Evolutionary conservation across 225 moss, liverwort and hornwort genomes (phyloP), one percentile per base, ranked within the genome.

Genomic region (Anthoceros angustus): DNA sequence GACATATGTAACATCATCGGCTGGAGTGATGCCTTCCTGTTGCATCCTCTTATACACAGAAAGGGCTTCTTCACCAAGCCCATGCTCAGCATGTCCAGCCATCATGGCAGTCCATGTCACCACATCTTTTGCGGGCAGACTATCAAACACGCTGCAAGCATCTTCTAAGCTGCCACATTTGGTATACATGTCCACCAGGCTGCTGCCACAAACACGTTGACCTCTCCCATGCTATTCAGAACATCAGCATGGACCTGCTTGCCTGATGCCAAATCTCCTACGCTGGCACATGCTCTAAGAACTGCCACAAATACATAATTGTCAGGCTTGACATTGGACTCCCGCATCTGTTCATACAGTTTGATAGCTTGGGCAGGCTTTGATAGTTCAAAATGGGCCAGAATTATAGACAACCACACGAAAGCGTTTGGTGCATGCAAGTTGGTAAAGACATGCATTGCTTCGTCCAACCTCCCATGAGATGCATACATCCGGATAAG

Each of bases 181-280:
- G 16, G 55, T 23, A 55, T 55, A 55, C 55, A 55, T 55, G 55
- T 55, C 55, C 55, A 55, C 55, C 55, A 55, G 55, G 55, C 55
- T 18, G 55, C 55, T 55, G n/a, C 55, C 18, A 55, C 23, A 15
- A 55, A 55, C 55, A 55, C n/a, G 18, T 55, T 55, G 14, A 8
- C n/a, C 14, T 55, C 10, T 18, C 18, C 23, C 6, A 18, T 23
- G 14, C 55, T 20, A 7, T 55, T 23, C 55, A 55, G 23, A 18
- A 55, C 18, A 55, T 55, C 55, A 55, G n/a, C 14, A 55, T 55
- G 55, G n/a, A 55, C 55, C 23, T 55, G 55, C 55, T 23, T 55
- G 55, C 55, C 55, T 7, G n/a, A 55, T 15, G 18, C 55, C 55
- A 55, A 20, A 55, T 55, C 23, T 55, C n/a, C 55, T 15, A 23